Percentiles rank a stretch among this genome's conserved stretches.
Evolutionary conservation across 139 green algal species (phyloP).

Genomic region (Picochlorum sp.): DNA sequence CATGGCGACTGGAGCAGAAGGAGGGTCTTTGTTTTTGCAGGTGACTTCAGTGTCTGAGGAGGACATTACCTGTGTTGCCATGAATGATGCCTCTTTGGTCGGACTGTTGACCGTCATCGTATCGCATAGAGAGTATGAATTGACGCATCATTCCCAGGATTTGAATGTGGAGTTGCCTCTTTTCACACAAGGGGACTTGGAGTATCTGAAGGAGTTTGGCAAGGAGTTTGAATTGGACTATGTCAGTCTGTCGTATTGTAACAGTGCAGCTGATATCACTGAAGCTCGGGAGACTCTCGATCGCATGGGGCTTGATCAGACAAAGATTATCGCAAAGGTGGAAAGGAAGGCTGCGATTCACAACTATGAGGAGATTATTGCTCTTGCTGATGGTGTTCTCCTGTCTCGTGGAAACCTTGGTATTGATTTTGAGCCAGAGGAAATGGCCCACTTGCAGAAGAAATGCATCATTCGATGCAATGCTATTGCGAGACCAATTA

Average conservation of each 20-base stretch:
- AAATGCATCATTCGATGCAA: conserved; percentile 36
- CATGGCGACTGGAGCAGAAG: conserved; percentile 54
- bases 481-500: conserved; percentile 64
- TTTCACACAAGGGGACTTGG: conserved; percentile 34
- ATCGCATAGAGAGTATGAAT: conserved; percentile 5
- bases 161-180: conserved; percentile 55
- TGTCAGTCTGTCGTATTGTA: conserved; percentile 65
- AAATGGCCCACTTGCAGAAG: conserved; percentile 59
- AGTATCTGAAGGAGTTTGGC: conserved; percentile 27
- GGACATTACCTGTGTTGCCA: conserved; percentile 45
- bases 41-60: conserved; percentile 26
- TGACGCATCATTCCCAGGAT: conserved; percentile 9
- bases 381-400: conserved; percentile 58
- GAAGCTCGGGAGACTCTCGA: conserved; percentile 36
- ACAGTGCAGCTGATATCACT: conserved; percentile 36
- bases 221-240: conserved; percentile 79
- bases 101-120: conserved; percentile 65
- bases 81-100: conserved; percentile 62
- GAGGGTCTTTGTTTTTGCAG: conserved; percentile 62
- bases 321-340: conserved; percentile 80
- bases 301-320: conserved; percentile 34
- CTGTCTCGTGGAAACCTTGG: conserved; percentile 78
- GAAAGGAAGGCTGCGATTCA: conserved; percentile 34
- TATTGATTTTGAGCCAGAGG: conserved; percentile 63
- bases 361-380: conserved; percentile 57